These are phyloP conservation scores for Pavlovales sp. DNA, from an alignment of 208 protist species.

Conservation along the genomic window DNA sequence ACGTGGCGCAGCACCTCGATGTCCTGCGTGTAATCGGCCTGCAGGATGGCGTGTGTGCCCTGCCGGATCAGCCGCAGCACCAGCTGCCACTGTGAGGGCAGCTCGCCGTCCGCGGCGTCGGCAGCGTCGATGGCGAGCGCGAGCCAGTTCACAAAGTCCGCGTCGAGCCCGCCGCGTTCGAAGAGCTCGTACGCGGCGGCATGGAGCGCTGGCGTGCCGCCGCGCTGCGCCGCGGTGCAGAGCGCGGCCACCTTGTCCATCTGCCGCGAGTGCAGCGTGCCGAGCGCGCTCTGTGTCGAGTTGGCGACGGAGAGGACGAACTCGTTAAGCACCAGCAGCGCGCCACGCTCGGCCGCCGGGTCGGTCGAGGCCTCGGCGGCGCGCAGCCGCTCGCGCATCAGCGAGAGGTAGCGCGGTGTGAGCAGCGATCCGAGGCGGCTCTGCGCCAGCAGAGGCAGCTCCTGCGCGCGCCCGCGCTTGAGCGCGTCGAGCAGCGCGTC, in stretches of 20 bases:
- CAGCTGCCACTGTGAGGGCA: neutral
- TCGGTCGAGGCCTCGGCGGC: too few species aligned
- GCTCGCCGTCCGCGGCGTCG: neutral
- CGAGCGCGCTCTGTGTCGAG: neutral
- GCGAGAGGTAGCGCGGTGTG: neutral
- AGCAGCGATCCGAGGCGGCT: neutral
- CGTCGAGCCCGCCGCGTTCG: neutral
- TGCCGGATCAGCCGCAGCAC: neutral
- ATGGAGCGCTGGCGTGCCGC: neutral
- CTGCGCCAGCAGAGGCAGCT: neutral
- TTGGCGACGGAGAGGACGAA: neutral
- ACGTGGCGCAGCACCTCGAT: neutral
- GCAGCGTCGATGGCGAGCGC: neutral
- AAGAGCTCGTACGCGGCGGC: neutral
- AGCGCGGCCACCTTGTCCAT: neutral
- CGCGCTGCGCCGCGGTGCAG: neutral
- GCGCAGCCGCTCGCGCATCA: neutral
- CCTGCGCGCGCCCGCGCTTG: neutral
- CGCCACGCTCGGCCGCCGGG: too few species aligned
- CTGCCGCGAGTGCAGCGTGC: neutral
- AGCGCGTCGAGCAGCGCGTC: neutral
- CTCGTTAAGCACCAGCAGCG: neutral
- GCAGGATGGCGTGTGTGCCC: neutral
- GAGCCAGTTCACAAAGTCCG: neutral
- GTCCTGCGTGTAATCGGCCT: neutral